A percentile compares a stretch with the other conserved stretches of the same genome.
phyloP scores from a whole-genome alignment of 2,329 filamentous ascomycete genomes.

The Xylariaceae sp. region DNA sequence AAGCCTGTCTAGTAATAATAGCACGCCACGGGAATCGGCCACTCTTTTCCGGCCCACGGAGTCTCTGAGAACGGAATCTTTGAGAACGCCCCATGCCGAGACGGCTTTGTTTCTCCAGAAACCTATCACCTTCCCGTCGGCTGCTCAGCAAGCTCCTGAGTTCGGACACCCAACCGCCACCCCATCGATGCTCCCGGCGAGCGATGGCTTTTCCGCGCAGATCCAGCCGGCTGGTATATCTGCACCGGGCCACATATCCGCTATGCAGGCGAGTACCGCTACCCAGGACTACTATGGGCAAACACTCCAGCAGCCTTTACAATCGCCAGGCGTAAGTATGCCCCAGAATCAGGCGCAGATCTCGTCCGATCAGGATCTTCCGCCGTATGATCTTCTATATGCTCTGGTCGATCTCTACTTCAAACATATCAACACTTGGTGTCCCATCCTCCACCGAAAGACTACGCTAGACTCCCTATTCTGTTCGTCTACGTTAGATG shows the following conservation, averaged over 20 bases:
- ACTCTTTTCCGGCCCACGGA: conserved; percentile 48
- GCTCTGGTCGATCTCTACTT: conserved; percentile 71
- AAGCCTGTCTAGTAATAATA: conserved; percentile 51
- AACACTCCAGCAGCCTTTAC: conserved; percentile 42
- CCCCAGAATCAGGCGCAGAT: conserved; percentile 43
- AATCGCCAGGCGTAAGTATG: conserved; percentile 54
- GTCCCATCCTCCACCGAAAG: conserved; percentile 81
- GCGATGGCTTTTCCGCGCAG: conserved; percentile 46
- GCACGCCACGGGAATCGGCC: conserved; percentile 47
- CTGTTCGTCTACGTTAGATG: conserved; percentile 67
- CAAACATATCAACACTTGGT: conserved; percentile 77
- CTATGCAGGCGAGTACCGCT: conserved; percentile 38
- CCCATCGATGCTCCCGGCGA: conserved; percentile 39
- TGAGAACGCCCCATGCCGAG: conserved; percentile 52
- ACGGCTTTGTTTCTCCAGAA: conserved; percentile 59
- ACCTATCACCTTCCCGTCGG: conserved; percentile 44
- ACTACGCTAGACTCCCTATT: conserved; percentile 79
- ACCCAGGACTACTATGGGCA: conserved; percentile 48
- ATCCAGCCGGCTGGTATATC: conserved; percentile 39
- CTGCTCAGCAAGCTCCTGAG: conserved; percentile 42
- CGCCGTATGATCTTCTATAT: conserved; percentile 69
- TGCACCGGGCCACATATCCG: conserved; percentile 33
- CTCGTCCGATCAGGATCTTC: conserved; percentile 60
- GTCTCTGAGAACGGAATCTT: conserved; percentile 39
- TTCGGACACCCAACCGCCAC: conserved; percentile 45